phyloP scores from a whole-genome alignment of 2,329 filamentous ascomycete species.

The Exophiala phaeomuriformis region DNA sequence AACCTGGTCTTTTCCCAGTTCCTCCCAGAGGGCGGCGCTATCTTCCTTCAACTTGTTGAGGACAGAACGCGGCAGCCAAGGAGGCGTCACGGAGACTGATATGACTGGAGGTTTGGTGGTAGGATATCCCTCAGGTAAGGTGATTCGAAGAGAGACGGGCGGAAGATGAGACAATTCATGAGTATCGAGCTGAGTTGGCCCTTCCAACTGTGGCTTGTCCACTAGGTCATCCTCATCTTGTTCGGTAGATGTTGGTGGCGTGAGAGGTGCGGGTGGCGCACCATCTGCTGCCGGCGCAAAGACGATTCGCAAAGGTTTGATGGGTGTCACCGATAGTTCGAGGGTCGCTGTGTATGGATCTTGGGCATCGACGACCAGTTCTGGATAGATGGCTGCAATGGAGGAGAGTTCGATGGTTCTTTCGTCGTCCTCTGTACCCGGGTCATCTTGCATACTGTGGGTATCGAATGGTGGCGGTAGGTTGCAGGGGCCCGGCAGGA shows the following conservation, averaged over 20 bases:
- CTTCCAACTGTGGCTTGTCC: constrained; percentile 7
- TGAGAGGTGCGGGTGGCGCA: constrained; percentile 32
- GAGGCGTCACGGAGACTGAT: constrained; percentile 41
- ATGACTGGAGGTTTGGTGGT: constrained; percentile 45
- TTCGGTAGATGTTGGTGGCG: constrained; percentile 39
- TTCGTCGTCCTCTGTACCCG: constrained; percentile 44
- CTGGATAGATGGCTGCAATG: constrained; percentile 56
- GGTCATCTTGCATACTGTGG: constrained; percentile 34
- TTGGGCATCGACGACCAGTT: constrained; percentile 45
- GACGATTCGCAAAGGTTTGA: constrained; percentile 44
- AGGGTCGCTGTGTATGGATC: constrained; percentile 46
- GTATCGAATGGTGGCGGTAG: constrained; percentile 5
- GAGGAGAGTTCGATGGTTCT: constrained; percentile 53
- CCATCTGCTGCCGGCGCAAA: constrained; percentile 36
- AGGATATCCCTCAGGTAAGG: constrained; percentile 52
- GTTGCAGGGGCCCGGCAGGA: not conserved
- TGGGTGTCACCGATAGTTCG: constrained; percentile 50
- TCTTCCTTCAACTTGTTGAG: constrained; percentile 42
- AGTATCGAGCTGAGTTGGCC: constrained; percentile 16
- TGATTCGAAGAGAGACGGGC: constrained; percentile 47
- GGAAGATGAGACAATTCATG: constrained; percentile 50
- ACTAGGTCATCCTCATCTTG: constrained; percentile 25
- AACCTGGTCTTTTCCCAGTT: constrained; percentile 50
- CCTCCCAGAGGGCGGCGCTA: constrained; percentile 50
- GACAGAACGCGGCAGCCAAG: constrained; percentile 47